Percentiles rank a stretch among this genome's conserved stretches.
These are phyloP conservation scores for Fusarium foetens DNA, from an alignment of 2,329 filamentous ascomycete genomes.

Conservation along the genomic window DNA sequence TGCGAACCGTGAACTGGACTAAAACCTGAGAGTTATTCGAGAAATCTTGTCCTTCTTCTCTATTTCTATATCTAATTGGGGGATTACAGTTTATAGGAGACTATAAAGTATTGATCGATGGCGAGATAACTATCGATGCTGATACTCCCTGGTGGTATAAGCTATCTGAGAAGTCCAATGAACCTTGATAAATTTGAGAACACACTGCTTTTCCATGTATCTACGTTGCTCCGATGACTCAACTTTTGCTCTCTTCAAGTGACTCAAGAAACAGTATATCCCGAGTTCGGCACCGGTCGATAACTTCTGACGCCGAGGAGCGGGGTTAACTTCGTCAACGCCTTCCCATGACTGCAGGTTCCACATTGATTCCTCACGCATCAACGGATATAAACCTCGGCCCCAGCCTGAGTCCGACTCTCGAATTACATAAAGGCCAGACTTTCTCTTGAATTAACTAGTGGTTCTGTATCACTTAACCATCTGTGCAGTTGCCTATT, in stretches of 20 bases:
- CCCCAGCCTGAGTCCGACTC: not conserved
- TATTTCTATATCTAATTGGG: too few relatives aligned
- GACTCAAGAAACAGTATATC: not conserved
- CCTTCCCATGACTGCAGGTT: not conserved
- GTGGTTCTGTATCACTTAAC: rapidly evolving
- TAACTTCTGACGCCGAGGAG: conserved; percentile 13
- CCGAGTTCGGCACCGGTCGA: not conserved
- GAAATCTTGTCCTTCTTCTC: too few relatives aligned
- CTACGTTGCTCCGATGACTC: not conserved
- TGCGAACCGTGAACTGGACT: not conserved
- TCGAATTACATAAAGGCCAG: not conserved
- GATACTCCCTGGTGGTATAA: too few relatives aligned
- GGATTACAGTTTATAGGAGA: not conserved
- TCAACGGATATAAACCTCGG: not conserved
- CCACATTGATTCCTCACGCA: conserved; percentile 7
- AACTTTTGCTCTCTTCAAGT: not conserved
- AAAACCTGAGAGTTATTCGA: too few relatives aligned
- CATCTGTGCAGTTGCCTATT: not conserved
- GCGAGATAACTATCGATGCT: not conserved
- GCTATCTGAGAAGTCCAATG: not conserved
- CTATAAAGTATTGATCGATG: not conserved
- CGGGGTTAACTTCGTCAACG: conserved; percentile 8
- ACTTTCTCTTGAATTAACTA: rapidly evolving
- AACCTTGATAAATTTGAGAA: not conserved
- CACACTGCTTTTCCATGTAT: not conserved